A percentile compares a stretch with the other conserved stretches of the same genome.
Evolutionary conservation across 2,329 filamentous ascomycete species (phyloP).

Genomic region (Clarireedia paspali): DNA sequence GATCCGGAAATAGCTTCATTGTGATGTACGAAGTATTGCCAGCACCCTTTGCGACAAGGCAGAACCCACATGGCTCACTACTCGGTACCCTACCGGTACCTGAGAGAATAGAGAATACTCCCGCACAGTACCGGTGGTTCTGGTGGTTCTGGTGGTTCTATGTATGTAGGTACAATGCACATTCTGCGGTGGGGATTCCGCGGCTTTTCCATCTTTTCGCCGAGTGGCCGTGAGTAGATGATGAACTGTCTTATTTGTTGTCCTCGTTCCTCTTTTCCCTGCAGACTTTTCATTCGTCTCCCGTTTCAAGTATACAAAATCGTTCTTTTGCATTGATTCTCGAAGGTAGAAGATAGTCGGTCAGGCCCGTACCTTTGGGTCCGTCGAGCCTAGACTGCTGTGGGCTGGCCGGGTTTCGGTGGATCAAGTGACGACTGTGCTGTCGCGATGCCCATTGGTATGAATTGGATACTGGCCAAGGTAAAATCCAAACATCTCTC

Average conservation of each 20-base stretch:
- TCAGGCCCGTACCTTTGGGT: not conserved
- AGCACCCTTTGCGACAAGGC: too few relatives aligned
- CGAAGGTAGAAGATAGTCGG: constrained; percentile 1
- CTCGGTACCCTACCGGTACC: too few relatives aligned
- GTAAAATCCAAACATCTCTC: too few relatives aligned
- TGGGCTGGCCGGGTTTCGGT: not conserved
- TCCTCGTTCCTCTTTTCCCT: not conserved
- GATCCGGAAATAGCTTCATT: too few relatives aligned
- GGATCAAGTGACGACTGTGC: not conserved
- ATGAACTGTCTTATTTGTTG: not conserved
- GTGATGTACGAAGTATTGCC: too few relatives aligned
- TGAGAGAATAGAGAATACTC: too few relatives aligned
- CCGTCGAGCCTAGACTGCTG: not conserved
- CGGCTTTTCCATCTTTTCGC: constrained; percentile 2
- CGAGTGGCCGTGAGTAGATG: constrained; percentile 1
- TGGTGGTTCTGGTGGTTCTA: not conserved
- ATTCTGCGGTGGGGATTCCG: not conserved
- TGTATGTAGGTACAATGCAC: not conserved
- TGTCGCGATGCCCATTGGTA: not conserved
- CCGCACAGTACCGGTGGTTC: too few relatives aligned
- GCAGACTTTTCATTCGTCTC: not conserved
- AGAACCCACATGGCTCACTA: too few relatives aligned
- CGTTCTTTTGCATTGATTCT: not conserved
- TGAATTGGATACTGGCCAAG: too few relatives aligned
- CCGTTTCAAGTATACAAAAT: not conserved